Evolutionary conservation across 192 early-diverging fungal genomes (phyloP), one percentile per base, ranked within the genome.

Genomic region (Phycomyces nitens): DNA sequence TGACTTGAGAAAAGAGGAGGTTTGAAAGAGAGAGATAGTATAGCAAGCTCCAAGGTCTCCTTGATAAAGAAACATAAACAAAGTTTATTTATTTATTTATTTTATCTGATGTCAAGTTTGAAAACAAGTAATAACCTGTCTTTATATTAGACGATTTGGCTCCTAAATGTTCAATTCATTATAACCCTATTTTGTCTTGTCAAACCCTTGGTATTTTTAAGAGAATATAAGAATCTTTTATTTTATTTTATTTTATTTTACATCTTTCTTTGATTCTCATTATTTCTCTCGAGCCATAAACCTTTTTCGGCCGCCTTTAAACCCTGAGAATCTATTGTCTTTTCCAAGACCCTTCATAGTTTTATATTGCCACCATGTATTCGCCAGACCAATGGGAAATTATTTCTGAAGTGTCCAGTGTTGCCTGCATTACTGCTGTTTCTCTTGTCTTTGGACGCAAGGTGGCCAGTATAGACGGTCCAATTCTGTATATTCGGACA

Each of bases 391-490:
- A 67, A 34, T 68, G 65, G 60, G 71, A 73, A 53, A 68, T 73
- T 53, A 34, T 73, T 15, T 62, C 71, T 43, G 71, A 73, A 62
- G 55, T 79, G 43, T 72, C 68, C 18, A 75, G 70, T 22, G 68
- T 78, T 11, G n/a, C 71, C 15, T 78, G 73, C 34, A 76, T 81
- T 50, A 64, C 76, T 0, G 5, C 69, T n/a, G 60, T 81, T 47
- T 71, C 76, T 21, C 51, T 75, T 8, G 59, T 81, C 10, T 75
- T 78, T 68, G 79, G 79, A 3, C 68, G 79, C 51, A 81, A 81
- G 59, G 55, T 77, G 1, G 71, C 76, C 0, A 62, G 71, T 38
- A 69, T 73, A 15, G 43, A 73, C 27, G 53, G 66, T n/a, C 64
- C 66, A 24, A 38, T 76, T 29, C 74, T 68, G 43, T 81, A 81